Conservation (phyloP, 2,329 filamentous ascomycete genomes). For the Elsinoe batatas region DNA sequence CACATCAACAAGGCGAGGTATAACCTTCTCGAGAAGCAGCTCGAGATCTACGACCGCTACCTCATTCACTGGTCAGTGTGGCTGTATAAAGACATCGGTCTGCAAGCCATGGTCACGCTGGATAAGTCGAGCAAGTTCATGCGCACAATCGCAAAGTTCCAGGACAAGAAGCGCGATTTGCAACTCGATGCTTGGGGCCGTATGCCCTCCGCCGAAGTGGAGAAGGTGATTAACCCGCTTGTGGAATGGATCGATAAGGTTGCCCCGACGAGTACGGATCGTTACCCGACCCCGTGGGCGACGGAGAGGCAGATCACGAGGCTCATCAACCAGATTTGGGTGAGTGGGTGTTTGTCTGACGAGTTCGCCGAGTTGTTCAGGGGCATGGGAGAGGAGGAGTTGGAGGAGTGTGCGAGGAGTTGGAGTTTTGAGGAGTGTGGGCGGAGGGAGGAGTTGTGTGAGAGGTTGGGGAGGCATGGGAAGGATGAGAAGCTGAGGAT, state of each 20-base stretch:
- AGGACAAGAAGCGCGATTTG: constrained; percentile 46
- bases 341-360: constrained; percentile 43
- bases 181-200: constrained; percentile 49
- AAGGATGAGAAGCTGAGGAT: constrained; percentile 11
- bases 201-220: constrained; percentile 30
- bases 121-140: constrained; percentile 31
- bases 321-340: constrained; percentile 37
- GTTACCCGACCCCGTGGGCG: constrained; percentile 25
- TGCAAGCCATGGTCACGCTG: constrained; percentile 26
- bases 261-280: constrained; percentile 20
- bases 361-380: constrained; percentile 48
- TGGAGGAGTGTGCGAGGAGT: constrained; percentile 43
- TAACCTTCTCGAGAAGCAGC: constrained; percentile 35
- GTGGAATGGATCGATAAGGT: constrained; percentile 25
- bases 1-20: constrained; percentile 36
- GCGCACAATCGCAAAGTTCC: constrained; percentile 40
- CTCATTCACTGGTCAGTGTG: constrained; percentile 47
- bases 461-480: constrained; percentile 39
- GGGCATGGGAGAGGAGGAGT: constrained; percentile 40
- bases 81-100: constrained; percentile 28
- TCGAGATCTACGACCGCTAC: constrained; percentile 44
- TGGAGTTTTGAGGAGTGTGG: constrained; percentile 46
- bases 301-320: constrained; percentile 29
- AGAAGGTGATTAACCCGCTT: constrained; percentile 34
- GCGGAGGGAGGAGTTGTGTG: constrained; percentile 41